These are phyloP conservation scores for Globisporangium mamillatum DNA, from an alignment of 352 stramenopile genomes.

Conservation along the genomic window DNA sequence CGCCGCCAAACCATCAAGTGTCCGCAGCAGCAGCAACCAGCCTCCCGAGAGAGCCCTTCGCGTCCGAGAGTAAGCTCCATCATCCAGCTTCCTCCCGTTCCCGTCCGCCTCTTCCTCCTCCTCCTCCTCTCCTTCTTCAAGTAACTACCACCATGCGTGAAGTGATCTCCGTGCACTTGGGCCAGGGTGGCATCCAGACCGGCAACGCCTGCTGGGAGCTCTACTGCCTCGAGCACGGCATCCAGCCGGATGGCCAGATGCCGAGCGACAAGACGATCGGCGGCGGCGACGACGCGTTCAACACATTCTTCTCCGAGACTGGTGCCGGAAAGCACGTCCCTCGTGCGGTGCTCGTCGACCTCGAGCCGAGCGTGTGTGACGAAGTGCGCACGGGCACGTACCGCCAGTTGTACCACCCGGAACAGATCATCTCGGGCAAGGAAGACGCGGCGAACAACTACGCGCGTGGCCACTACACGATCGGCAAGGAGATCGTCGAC, in stretches of 20 bases:
- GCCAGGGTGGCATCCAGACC: conserved; percentile 89
- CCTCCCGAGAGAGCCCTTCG: background rate
- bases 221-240: conserved; percentile 84
- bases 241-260: conserved; percentile 93
- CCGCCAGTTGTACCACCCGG: conserved; percentile 96
- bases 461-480: conserved; percentile 92
- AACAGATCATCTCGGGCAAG: conserved; percentile 99
- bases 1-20: conserved; percentile 6
- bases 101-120: background rate
- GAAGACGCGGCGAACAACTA: conserved; percentile 93
- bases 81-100: conserved; percentile 59
- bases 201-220: conserved; percentile 84
- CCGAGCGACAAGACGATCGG: conserved; percentile 91
- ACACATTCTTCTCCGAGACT: conserved; percentile 96
- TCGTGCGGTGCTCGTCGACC: conserved; percentile 96
- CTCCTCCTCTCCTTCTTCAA: background rate
- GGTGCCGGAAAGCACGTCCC: conserved; percentile 96
- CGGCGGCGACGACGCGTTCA: conserved; percentile 95
- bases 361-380: conserved; percentile 98
- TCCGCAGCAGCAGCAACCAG: background rate
- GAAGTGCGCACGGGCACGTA: conserved; percentile 96
- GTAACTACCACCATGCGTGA: conserved; percentile 46
- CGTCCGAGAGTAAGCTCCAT: conserved; percentile 59
- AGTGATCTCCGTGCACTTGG: conserved; percentile 84
- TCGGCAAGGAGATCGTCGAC: conserved; percentile 97